phyloP scores from a whole-genome alignment of 345 rosid species.

The Acer campestre region DNA sequence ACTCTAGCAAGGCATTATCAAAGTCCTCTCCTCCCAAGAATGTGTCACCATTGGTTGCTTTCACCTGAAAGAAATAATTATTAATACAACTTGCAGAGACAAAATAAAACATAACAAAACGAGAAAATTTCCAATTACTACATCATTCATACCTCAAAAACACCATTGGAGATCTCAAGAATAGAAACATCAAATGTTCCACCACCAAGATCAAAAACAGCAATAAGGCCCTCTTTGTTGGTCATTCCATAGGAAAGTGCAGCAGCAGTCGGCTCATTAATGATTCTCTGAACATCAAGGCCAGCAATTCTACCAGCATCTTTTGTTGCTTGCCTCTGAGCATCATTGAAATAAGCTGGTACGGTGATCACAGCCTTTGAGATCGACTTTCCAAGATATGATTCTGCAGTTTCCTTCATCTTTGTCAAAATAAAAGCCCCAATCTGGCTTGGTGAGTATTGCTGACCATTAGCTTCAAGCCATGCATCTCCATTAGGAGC shows the following conservation, averaged over 20 bases:
- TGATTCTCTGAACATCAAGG: slow-evolving; percentile 84
- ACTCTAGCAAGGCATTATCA: slow-evolving; percentile 77
- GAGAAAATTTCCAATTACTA: not conserved
- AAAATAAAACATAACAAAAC: not conserved
- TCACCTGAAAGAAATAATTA: slow-evolving; percentile 48
- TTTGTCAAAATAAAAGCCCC: slow-evolving; percentile 84
- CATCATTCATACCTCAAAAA: slow-evolving; percentile 62
- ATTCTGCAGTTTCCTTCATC: slow-evolving; percentile 93
- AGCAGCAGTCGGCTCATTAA: slow-evolving; percentile 95
- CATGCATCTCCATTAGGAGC: slow-evolving; percentile 97
- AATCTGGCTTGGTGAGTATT: slow-evolving; percentile 87
- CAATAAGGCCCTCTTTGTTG: slow-evolving; percentile 91
- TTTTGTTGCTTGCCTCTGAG: slow-evolving; percentile 94
- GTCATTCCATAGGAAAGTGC: slow-evolving; percentile 93
- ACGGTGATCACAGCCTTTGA: slow-evolving; percentile 83
- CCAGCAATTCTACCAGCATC: slow-evolving; percentile 97
- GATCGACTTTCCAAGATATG: slow-evolving; percentile 73
- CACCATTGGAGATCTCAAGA: slow-evolving; percentile 91
- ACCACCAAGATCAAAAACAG: slow-evolving; percentile 95
- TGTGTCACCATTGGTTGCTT: slow-evolving; percentile 97
- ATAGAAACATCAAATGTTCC: slow-evolving; percentile 89
- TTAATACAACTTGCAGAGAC: not conserved
- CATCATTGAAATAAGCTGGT: slow-evolving; percentile 95
- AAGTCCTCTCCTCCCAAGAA: slow-evolving; percentile 96
- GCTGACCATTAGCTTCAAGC: slow-evolving; percentile 84